Evolutionary conservation across 2,329 filamentous ascomycete species (phyloP).

Genomic region (Pseudocercospora ulei): DNA sequence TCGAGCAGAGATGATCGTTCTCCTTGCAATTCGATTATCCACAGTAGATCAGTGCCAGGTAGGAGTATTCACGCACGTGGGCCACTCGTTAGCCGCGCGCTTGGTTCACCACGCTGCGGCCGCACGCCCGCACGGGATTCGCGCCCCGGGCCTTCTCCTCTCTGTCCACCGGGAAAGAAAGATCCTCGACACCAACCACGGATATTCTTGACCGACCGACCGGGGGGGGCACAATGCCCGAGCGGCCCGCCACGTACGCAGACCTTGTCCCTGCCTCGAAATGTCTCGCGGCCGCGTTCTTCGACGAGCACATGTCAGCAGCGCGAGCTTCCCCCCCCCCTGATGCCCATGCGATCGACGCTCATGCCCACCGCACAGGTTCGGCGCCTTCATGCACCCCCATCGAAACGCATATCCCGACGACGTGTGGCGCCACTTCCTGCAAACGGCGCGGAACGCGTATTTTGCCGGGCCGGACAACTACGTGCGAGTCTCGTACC

Average conservation of each 20-base stretch:
- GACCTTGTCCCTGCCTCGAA: slow-evolving; percentile 26
- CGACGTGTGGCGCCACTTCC: slow-evolving; percentile 26
- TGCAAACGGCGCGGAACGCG: slow-evolving; percentile 20
- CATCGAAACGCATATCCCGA: slow-evolving; percentile 23
- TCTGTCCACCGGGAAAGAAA: too few species aligned
- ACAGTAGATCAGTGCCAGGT: too few species aligned
- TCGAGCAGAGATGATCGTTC: too few species aligned
- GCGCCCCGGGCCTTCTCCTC: too few species aligned
- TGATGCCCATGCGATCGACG: slow-evolving; percentile 13
- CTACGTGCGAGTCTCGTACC: slow-evolving; percentile 20
- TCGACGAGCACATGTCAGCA: slow-evolving; percentile 20
- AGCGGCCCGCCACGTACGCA: slow-evolving; percentile 24
- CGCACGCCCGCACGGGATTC: too few species aligned
- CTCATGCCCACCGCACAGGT: slow-evolving; percentile 20
- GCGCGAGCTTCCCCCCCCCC: background rate
- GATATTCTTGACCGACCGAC: too few species aligned
- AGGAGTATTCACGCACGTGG: too few species aligned
- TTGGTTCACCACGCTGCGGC: too few species aligned
- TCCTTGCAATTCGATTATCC: too few species aligned
- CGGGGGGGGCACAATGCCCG: slow-evolving; percentile 18
- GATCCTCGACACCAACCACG: too few species aligned
- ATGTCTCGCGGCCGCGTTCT: slow-evolving; percentile 25
- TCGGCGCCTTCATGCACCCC: slow-evolving; percentile 23
- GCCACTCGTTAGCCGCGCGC: too few species aligned
- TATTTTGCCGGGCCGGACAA: slow-evolving; percentile 16